Conservation (phyloP, 495 filamentous ascomycete species). For the Neurospora hispaniola region DNA sequence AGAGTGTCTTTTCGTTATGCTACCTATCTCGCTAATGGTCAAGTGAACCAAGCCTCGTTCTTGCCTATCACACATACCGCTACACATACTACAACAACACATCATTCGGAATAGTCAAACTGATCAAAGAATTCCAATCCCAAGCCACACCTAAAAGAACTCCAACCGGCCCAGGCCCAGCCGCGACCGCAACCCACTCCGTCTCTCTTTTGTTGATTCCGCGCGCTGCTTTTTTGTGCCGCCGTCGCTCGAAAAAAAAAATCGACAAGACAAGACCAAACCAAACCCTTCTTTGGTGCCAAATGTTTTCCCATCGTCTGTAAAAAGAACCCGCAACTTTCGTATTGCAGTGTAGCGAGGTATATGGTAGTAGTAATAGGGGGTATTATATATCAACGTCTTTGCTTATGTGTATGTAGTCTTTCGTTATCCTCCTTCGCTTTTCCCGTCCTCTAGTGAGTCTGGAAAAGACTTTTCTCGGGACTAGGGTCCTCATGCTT, state of each 20-base stretch:
- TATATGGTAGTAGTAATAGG: neutral
- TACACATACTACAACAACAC: neutral
- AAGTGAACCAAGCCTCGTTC: neutral
- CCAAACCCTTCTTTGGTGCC: neutral
- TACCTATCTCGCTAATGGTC: neutral
- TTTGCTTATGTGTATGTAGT: neutral
- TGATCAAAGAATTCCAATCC: neutral
- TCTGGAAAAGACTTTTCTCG: conserved; percentile 11
- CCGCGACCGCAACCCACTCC: neutral
- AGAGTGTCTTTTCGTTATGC: neutral
- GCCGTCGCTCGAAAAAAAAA: neutral
- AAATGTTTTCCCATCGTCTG: neutral
- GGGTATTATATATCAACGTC: neutral
- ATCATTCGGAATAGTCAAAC: neutral
- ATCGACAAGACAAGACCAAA: neutral
- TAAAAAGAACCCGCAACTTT: neutral
- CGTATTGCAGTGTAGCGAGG: neutral
- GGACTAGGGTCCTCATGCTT: conserved; percentile 48
- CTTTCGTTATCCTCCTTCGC: neutral
- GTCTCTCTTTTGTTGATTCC: neutral
- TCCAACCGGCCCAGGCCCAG: neutral
- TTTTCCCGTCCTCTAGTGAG: neutral
- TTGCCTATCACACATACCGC: neutral
- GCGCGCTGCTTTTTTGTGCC: neutral
- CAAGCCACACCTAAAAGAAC: neutral